Evolutionary conservation across 2,329 filamentous ascomycete genomes (phyloP).

Genomic region (Calonectria naviculata): DNA sequence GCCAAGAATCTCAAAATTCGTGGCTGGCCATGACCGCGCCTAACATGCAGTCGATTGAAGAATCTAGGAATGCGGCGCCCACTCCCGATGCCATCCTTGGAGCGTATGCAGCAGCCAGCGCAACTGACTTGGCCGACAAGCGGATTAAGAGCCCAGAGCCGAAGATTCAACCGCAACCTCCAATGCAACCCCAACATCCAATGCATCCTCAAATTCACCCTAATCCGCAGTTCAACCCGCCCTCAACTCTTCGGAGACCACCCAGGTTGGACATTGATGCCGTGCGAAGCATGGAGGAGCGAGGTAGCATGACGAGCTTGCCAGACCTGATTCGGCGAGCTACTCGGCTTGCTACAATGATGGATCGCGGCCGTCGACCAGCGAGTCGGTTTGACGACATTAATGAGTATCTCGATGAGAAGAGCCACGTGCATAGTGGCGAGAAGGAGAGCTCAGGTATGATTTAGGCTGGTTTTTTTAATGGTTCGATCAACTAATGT

Average conservation of each 20-base stretch:
- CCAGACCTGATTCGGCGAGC: constrained; percentile 91
- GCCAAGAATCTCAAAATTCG: constrained; percentile 58
- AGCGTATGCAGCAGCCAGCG: constrained; percentile 61
- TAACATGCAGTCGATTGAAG: constrained; percentile 27
- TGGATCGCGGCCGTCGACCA: constrained; percentile 81
- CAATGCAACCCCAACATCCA: not conserved
- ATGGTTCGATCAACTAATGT: constrained; percentile 54
- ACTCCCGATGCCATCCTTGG: constrained; percentile 61
- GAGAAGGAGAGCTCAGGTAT: constrained; percentile 56
- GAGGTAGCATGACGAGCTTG: constrained; percentile 91
- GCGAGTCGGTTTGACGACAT: constrained; percentile 68
- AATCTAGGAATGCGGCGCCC: constrained; percentile 32
- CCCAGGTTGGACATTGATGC: constrained; percentile 85
- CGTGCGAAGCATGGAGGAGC: constrained; percentile 81
- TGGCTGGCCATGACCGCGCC: constrained; percentile 53
- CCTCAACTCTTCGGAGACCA: constrained; percentile 72
- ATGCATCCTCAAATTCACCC: not conserved
- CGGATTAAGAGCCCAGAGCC: constrained; percentile 43
- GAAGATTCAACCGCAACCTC: constrained; percentile 18
- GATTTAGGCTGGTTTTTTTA: constrained; percentile 18
- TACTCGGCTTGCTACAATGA: constrained; percentile 85
- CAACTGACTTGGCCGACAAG: constrained; percentile 52
- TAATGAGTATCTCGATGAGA: constrained; percentile 60
- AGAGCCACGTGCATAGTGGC: constrained; percentile 49
- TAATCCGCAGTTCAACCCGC: constrained; percentile 47